A percentile compares a stretch with the other conserved stretches of the same genome.
phyloP scores from a whole-genome alignment of 1,284 basidiomycete genomes.

The Ceratobasidium sp. region DNA sequence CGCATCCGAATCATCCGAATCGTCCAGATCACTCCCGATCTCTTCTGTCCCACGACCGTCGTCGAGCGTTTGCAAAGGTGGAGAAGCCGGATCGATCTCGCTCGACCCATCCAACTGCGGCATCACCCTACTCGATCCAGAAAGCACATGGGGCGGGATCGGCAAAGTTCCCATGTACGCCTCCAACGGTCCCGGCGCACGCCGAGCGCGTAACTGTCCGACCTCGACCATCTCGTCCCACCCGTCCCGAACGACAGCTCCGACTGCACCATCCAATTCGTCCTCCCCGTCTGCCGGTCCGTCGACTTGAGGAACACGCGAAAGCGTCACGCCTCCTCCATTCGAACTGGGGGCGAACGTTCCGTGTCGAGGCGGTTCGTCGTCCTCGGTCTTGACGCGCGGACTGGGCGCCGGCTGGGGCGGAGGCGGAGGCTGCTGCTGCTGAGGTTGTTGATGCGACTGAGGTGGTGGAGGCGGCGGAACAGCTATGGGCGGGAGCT shows the following conservation, averaged over 20 bases:
- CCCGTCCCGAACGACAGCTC: slow-evolving; percentile 62
- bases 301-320: slow-evolving; percentile 77
- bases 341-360: slow-evolving; percentile 19
- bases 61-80: slow-evolving; percentile 56
- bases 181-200: slow-evolving; percentile 47
- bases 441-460: too few relatives aligned
- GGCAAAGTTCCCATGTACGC: slow-evolving; percentile 49
- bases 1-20: slow-evolving; percentile 79
- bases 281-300: slow-evolving; percentile 55
- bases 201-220: slow-evolving; percentile 13
- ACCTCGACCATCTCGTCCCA: slow-evolving; percentile 26
- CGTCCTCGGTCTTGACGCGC: slow-evolving; percentile 47
- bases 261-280: slow-evolving; percentile 56
- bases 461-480: slow-evolving; percentile 46
- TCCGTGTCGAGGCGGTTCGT: slow-evolving; percentile 41
- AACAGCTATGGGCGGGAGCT: slow-evolving; percentile 42
- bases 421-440: slow-evolving; percentile 15
- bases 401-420: slow-evolving; percentile 34
- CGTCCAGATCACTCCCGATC: slow-evolving; percentile 96
- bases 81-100: slow-evolving; percentile 43
- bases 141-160: slow-evolving; percentile 8
- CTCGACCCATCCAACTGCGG: slow-evolving; percentile 25
- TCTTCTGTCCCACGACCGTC: slow-evolving; percentile 68
- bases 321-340: slow-evolving; percentile 15
- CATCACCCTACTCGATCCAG: slow-evolving; percentile 31